Evolutionary conservation across 768 basidiomycete species (phyloP).

Genomic region (Sarcodon sp.): DNA sequence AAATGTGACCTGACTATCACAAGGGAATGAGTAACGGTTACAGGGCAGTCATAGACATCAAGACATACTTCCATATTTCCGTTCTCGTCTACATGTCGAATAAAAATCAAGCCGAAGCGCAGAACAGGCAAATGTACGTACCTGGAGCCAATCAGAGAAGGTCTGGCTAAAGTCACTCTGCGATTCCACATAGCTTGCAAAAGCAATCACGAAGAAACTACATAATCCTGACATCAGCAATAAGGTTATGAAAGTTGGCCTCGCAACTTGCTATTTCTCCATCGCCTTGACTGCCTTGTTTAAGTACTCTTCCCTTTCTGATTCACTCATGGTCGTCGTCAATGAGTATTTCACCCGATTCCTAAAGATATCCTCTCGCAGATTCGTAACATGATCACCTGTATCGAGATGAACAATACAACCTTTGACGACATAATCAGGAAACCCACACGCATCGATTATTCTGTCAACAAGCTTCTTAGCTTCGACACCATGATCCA

Average conservation of each 20-base stretch:
- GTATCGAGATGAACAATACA: neutral
- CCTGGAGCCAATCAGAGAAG: slow-evolving; percentile 85
- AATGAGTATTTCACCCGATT: slow-evolving; percentile 81
- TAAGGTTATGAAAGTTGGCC: neutral
- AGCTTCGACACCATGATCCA: slow-evolving; percentile 76
- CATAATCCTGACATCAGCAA: neutral
- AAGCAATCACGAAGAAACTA: slow-evolving; percentile 91
- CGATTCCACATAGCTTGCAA: slow-evolving; percentile 74
- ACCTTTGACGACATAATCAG: neutral
- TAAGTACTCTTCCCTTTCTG: slow-evolving; percentile 35
- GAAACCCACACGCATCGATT: slow-evolving; percentile 55
- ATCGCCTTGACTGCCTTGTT: slow-evolving; percentile 61
- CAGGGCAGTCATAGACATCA: neutral
- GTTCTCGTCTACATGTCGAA: slow-evolving; percentile 31
- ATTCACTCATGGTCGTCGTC: slow-evolving; percentile 57
- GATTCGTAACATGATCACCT: slow-evolving; percentile 88
- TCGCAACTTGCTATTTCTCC: slow-evolving; percentile 74
- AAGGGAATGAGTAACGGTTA: neutral
- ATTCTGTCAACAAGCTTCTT: slow-evolving; percentile 87
- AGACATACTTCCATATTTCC: slow-evolving; percentile 84
- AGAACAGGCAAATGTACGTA: slow-evolving; percentile 14
- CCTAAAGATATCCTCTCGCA: slow-evolving; percentile 80
- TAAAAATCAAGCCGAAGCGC: neutral
- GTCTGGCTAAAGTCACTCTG: slow-evolving; percentile 46
- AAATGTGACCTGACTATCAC: slow-evolving; percentile 68